Conservation (phyloP, 345 rosid species). For the Salix arbutifolia region DNA sequence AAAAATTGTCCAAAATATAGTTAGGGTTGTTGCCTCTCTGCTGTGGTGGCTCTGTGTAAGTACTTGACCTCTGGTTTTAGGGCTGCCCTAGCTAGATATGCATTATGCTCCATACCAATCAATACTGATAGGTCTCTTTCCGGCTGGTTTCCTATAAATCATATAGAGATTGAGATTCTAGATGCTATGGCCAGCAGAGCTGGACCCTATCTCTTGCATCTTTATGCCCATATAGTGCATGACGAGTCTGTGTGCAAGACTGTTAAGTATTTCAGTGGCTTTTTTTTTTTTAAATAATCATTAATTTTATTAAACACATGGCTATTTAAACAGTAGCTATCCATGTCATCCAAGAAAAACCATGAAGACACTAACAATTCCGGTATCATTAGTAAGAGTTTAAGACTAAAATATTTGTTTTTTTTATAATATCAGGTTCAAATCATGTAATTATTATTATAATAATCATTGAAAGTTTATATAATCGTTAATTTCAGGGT, state of each 20-base stretch:
- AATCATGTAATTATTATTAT: too few relatives aligned
- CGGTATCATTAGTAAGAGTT: too few relatives aligned
- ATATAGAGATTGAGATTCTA: background rate
- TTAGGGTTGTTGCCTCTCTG: background rate
- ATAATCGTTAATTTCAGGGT: accelerated
- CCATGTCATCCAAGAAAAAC: too few relatives aligned
- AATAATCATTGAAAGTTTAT: accelerated
- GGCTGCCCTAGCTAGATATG: background rate
- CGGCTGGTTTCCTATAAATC: too few relatives aligned
- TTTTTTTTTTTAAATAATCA: too few relatives aligned
- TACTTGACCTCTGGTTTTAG: background rate
- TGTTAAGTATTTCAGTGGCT: background rate
- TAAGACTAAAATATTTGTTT: too few relatives aligned
- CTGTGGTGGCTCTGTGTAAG: background rate
- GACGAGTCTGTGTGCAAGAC: background rate
- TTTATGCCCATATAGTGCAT: background rate
- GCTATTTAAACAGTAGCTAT: too few relatives aligned
- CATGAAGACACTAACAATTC: too few relatives aligned
- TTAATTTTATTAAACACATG: too few relatives aligned
- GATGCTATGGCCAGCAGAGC: background rate
- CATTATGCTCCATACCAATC: too few relatives aligned
- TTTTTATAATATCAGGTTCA: accelerated
- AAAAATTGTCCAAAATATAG: background rate
- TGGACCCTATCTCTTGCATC: background rate
- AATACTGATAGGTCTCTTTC: too few relatives aligned